Evolutionary conservation across 768 basidiomycete species (phyloP).

Genomic region (Pleurotus pulmonarius): DNA sequence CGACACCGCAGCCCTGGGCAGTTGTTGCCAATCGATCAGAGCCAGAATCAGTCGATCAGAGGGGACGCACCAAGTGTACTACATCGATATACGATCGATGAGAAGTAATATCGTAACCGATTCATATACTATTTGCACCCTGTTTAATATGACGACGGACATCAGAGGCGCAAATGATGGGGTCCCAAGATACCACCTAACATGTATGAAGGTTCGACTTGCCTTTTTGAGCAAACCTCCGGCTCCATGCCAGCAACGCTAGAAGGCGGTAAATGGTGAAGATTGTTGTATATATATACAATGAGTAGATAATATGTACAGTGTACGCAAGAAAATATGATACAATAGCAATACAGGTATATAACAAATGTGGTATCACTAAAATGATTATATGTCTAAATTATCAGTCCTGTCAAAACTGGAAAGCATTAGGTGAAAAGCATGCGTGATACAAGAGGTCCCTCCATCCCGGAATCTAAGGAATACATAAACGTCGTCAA

Average conservation of each 20-base stretch:
- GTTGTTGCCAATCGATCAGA: conserved; percentile 2
- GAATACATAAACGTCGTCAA: conserved; percentile 19
- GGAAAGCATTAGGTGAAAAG: conserved; percentile 5
- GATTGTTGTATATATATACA: conserved; percentile 6
- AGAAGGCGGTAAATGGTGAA: not conserved
- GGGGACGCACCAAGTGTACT: not conserved
- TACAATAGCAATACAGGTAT: conserved; percentile 16
- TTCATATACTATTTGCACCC: conserved; percentile 4
- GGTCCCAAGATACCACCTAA: conserved; percentile 6
- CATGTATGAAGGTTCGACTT: conserved; percentile 4
- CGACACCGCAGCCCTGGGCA: conserved; percentile 1
- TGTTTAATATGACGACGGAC: conserved; percentile 8
- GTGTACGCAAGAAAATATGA: conserved; percentile 5
- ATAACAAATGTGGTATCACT: conserved; percentile 16
- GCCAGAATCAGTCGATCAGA: conserved; percentile 9
- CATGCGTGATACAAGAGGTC: conserved; percentile 14
- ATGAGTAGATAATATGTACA: conserved; percentile 1
- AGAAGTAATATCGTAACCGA: conserved; percentile 5
- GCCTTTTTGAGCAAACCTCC: not conserved
- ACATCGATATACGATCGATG: conserved; percentile 7
- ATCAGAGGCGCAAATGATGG: conserved; percentile 7
- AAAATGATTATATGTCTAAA: conserved; percentile 12
- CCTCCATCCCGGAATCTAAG: conserved; percentile 10
- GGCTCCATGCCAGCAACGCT: not conserved
- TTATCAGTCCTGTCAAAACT: conserved; percentile 9